Percentiles rank a stretch among this genome's conserved stretches.
Conservation (phyloP, 2,329 filamentous ascomycete genomes). For the Xylaria digitata region DNA sequence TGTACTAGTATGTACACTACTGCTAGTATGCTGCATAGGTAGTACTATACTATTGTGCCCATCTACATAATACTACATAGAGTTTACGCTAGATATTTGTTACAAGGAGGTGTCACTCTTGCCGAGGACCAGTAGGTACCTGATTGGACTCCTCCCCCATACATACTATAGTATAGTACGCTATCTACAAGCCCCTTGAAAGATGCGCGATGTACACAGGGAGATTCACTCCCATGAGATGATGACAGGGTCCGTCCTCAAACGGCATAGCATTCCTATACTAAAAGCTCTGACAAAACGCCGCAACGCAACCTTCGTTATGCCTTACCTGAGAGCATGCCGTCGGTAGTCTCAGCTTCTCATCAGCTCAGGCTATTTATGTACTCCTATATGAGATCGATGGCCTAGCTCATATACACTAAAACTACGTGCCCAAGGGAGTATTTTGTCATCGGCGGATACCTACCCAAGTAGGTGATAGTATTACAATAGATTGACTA, state of each 20-base stretch:
- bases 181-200: not conserved
- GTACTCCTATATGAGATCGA: slow-evolving; percentile 17
- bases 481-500: too few relatives aligned
- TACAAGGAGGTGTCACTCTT: too few relatives aligned
- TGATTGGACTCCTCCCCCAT: not conserved
- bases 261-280: slow-evolving; percentile 1
- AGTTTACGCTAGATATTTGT: too few relatives aligned
- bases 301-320: slow-evolving; percentile 11
- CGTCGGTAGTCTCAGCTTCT: slow-evolving; percentile 19
- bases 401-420: slow-evolving; percentile 2
- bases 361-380: slow-evolving; percentile 30
- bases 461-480: too few relatives aligned
- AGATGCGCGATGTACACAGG: not conserved
- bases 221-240: slow-evolving; percentile 1
- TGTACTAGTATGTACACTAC: not conserved
- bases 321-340: slow-evolving; percentile 22
- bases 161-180: too few relatives aligned
- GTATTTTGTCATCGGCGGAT: too few relatives aligned
- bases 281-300: slow-evolving; percentile 16
- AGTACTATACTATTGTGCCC: too few relatives aligned
- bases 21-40: not conserved
- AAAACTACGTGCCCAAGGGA: too few relatives aligned
- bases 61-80: not conserved
- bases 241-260: not conserved
- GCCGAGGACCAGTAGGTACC: not conserved